Percentiles rank a stretch among this genome's conserved stretches.
These are phyloP conservation scores for Fraxinus anomala DNA, from an alignment of 257 asterid species.

Conservation along the genomic window DNA sequence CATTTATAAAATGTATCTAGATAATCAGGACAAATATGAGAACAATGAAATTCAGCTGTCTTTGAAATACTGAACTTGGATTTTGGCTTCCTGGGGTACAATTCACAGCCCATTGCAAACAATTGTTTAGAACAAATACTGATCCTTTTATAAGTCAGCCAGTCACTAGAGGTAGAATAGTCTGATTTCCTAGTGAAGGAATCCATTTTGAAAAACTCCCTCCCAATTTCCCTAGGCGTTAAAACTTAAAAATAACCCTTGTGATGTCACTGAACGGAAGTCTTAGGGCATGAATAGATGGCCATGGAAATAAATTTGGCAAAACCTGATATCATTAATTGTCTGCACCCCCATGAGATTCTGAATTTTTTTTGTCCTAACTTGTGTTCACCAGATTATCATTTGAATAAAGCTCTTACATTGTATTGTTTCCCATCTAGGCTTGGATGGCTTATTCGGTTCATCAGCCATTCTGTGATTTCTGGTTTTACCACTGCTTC, in stretches of 20 bases:
- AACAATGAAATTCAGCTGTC: neutral
- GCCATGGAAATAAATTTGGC: neutral
- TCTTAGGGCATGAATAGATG: neutral
- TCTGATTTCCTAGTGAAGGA: neutral
- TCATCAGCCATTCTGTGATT: slow-evolving; percentile 99
- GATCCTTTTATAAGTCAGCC: neutral
- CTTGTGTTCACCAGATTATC: slow-evolving; percentile 5
- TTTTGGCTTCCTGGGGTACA: neutral
- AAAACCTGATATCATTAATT: neutral
- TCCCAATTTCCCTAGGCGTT: neutral
- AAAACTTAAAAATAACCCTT: neutral
- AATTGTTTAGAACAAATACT: neutral
- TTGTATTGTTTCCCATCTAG: slow-evolving; percentile 45
- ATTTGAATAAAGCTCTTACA: slow-evolving; percentile 27
- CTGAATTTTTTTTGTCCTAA: neutral
- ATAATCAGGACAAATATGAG: neutral
- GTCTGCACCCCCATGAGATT: neutral
- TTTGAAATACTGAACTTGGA: neutral
- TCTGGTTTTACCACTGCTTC: slow-evolving; percentile 99
- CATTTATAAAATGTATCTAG: neutral
- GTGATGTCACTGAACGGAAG: neutral
- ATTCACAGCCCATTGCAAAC: neutral
- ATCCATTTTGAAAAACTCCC: neutral
- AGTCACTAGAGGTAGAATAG: neutral
- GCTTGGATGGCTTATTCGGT: slow-evolving; percentile 99